phyloP scores from a whole-genome alignment of 768 basidiomycete species.

The Hydnum rufescens region DNA sequence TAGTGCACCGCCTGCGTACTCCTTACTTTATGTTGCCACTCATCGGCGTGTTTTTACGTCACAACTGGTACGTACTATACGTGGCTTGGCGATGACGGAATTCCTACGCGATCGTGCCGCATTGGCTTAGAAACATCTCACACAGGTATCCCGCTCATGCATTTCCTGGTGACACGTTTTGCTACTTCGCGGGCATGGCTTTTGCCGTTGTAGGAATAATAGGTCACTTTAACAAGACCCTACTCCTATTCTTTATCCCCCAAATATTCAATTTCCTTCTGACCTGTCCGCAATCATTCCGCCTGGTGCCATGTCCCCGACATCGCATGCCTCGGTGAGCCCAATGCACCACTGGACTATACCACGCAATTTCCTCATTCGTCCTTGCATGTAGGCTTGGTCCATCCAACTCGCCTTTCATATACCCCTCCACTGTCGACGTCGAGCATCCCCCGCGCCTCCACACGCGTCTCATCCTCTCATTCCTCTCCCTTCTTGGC shows the following conservation, averaged over 20 bases:
- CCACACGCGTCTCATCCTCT: conserved; percentile 35
- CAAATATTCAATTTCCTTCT: conserved; percentile 96
- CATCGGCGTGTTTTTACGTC: conserved; percentile 81
- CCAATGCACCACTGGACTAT: not conserved
- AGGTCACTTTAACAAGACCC: conserved; percentile 91
- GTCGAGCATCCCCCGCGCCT: conserved; percentile 40
- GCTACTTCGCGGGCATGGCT: conserved; percentile 96
- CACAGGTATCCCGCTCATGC: conserved; percentile 85
- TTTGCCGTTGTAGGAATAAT: conserved; percentile 96
- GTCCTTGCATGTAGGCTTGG: not conserved
- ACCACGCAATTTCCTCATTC: too few relatives aligned
- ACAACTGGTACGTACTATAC: conserved; percentile 68
- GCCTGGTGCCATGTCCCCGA: conserved; percentile 80
- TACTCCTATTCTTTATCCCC: conserved; percentile 90
- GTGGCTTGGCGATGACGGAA: not conserved
- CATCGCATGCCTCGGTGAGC: conserved; percentile 79
- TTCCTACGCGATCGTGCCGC: not conserved
- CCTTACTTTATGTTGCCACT: conserved; percentile 94
- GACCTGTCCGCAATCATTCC: conserved; percentile 87
- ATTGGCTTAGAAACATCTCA: not conserved
- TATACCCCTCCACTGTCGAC: conserved; percentile 51
- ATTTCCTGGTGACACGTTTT: conserved; percentile 93
- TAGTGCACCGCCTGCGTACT: conserved; percentile 86
- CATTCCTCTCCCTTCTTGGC: conserved; percentile 37
- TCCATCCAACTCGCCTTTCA: not conserved